Conservation (phyloP, 768 basidiomycete genomes). For the Boletus tomentosulus region DNA sequence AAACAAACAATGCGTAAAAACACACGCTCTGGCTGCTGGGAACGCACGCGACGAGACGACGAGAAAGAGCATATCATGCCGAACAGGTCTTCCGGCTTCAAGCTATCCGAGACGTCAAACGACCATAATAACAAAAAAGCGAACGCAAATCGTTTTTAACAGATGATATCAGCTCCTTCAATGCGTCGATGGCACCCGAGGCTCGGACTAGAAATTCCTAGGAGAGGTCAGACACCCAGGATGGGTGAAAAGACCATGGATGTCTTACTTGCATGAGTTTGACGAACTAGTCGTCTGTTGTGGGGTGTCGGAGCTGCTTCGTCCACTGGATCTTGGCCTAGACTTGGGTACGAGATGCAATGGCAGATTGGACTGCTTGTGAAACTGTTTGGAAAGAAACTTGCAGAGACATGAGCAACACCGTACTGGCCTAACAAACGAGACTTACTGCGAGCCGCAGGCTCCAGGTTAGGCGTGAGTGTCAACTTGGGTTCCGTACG, state of each 20-base stretch:
- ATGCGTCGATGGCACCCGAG: slow-evolving; percentile 39
- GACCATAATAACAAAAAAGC: slow-evolving; percentile 71
- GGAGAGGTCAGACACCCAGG: not conserved
- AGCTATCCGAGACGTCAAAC: slow-evolving; percentile 55
- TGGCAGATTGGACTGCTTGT: slow-evolving; percentile 56
- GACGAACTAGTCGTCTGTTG: slow-evolving; percentile 57
- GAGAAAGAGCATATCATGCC: slow-evolving; percentile 70
- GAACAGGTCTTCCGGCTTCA: slow-evolving; percentile 83
- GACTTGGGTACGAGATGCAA: slow-evolving; percentile 53
- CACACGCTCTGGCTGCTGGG: not conserved
- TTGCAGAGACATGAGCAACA: slow-evolving; percentile 23
- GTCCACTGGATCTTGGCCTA: slow-evolving; percentile 50
- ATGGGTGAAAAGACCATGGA: not conserved
- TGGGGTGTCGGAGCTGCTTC: slow-evolving; percentile 28
- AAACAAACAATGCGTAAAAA: not conserved
- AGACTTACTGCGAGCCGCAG: slow-evolving; percentile 68
- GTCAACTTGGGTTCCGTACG: slow-evolving; percentile 61
- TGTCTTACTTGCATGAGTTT: slow-evolving; percentile 62
- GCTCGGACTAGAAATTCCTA: slow-evolving; percentile 36
- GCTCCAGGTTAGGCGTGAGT: slow-evolving; percentile 68
- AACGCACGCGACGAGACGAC: slow-evolving; percentile 60
- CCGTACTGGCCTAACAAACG: not conserved
- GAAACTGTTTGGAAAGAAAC: slow-evolving; percentile 70
- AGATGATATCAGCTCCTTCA: slow-evolving; percentile 54
- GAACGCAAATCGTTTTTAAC: slow-evolving; percentile 59